Conservation (phyloP, 1,284 basidiomycete genomes). For the Boletus sp. region DNA sequence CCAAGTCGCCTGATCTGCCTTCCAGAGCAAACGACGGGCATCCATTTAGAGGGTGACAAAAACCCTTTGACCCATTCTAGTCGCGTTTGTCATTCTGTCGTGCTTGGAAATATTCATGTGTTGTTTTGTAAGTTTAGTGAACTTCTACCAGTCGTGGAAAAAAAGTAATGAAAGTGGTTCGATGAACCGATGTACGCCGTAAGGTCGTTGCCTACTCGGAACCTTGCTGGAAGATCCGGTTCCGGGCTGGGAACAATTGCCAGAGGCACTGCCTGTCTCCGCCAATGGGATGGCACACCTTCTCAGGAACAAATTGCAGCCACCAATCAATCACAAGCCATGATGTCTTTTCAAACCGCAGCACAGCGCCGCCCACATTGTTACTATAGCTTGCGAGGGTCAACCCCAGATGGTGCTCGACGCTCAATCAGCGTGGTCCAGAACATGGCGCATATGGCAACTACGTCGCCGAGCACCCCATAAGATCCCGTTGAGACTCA, state of each 20-base stretch:
- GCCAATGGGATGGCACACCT: slow-evolving; percentile 20
- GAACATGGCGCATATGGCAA: slow-evolving; percentile 38
- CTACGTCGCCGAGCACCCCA: slow-evolving; percentile 36
- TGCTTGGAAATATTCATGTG: slow-evolving; percentile 23
- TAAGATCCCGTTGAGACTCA: slow-evolving; percentile 22
- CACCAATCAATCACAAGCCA: slow-evolving; percentile 33
- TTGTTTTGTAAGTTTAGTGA: slow-evolving; percentile 20
- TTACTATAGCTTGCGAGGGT: slow-evolving; percentile 14
- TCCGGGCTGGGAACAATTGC: slow-evolving; percentile 31
- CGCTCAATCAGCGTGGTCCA: slow-evolving; percentile 29
- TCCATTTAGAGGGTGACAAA: slow-evolving; percentile 16
- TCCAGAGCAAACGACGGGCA: slow-evolving; percentile 8
- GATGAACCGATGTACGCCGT: slow-evolving; percentile 23
- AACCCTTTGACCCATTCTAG: slow-evolving; percentile 30
- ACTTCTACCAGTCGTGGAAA: slow-evolving; percentile 25
- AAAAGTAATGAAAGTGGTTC: slow-evolving; percentile 23
- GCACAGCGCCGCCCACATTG: slow-evolving; percentile 21
- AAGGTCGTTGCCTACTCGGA: slow-evolving; percentile 27
- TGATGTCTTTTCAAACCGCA: slow-evolving; percentile 22
- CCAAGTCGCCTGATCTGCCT: slow-evolving; percentile 24
- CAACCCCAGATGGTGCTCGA: slow-evolving; percentile 28
- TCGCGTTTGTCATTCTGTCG: slow-evolving; percentile 11
- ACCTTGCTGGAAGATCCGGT: slow-evolving; percentile 35
- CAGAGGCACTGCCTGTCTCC: slow-evolving; percentile 28
- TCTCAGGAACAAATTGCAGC: slow-evolving; percentile 31